Evolutionary conservation across 2,329 filamentous ascomycete genomes (phyloP).

Genomic region (Pseudogymnoascus sp.): DNA sequence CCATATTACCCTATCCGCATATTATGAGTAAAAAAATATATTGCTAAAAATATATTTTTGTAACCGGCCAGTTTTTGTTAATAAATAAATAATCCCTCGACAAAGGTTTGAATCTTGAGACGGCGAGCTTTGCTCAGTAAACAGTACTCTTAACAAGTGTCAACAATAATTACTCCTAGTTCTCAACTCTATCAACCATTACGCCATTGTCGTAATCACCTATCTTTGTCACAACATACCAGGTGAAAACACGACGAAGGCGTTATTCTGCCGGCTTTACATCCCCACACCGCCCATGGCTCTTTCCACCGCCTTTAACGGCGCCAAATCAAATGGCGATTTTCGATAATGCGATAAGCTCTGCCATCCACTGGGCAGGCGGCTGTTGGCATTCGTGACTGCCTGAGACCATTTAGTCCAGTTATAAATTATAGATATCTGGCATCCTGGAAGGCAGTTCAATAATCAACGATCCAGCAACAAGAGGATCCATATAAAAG

Average conservation of each 20-base stretch:
- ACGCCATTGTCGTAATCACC: neutral
- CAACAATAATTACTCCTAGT: neutral
- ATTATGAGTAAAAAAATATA: neutral
- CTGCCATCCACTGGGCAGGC: neutral
- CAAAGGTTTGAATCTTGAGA: neutral
- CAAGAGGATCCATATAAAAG: neutral
- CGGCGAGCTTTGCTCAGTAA: too few relatives aligned
- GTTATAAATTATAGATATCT: neutral
- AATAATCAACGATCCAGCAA: neutral
- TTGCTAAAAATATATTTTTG: too few relatives aligned
- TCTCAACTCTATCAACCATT: neutral
- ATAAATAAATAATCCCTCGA: neutral
- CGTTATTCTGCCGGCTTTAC: conserved; percentile 2
- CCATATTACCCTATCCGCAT: neutral
- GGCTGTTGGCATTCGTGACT: neutral
- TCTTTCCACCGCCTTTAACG: neutral
- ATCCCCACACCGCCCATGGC: neutral
- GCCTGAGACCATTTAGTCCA: neutral
- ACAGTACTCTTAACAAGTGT: neutral
- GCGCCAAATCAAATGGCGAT: conserved; percentile 3
- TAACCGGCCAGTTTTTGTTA: too few relatives aligned
- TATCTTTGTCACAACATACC: neutral
- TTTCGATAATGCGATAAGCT: conserved; percentile 5
- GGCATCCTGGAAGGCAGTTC: neutral
- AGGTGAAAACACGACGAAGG: neutral